Evolutionary conservation across 306 rosid species (phyloP).

Genomic region (Begonia loranthoides): DNA sequence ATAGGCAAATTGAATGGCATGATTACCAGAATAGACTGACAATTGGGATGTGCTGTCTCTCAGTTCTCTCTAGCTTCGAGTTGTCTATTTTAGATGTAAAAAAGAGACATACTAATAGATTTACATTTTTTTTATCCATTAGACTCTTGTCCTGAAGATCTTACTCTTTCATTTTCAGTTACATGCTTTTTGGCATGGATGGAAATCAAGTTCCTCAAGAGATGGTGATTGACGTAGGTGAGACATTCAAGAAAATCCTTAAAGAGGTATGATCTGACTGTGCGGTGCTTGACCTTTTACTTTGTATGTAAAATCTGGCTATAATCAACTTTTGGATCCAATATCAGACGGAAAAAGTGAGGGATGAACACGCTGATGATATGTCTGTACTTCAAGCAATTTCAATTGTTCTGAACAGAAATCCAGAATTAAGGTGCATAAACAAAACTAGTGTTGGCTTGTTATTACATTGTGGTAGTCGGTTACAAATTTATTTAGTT

Average conservation of each 20-base stretch:
- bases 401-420: constrained; percentile 41
- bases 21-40: no score
- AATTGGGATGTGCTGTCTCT: no score
- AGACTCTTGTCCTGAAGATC: no score
- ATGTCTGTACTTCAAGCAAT: constrained; percentile 55
- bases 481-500: background rate
- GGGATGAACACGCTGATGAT: constrained; percentile 51
- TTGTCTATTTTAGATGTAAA: no score
- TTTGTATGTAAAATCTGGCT: background rate
- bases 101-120: no score
- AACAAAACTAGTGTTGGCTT: background rate
- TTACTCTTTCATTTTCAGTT: background rate
- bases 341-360: constrained; percentile 48
- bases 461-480: background rate
- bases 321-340: background rate
- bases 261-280: background rate
- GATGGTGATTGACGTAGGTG: background rate
- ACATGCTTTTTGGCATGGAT: background rate
- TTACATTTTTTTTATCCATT: no score
- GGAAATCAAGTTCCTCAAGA: constrained; percentile 1
- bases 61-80: no score
- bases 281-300: background rate
- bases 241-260: constrained; percentile 1
- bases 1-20: no score
- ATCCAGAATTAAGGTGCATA: constrained; percentile 42